Evolutionary conservation across 148 eudicot species (phyloP).

Genomic region (Heliosperma pusillum): DNA sequence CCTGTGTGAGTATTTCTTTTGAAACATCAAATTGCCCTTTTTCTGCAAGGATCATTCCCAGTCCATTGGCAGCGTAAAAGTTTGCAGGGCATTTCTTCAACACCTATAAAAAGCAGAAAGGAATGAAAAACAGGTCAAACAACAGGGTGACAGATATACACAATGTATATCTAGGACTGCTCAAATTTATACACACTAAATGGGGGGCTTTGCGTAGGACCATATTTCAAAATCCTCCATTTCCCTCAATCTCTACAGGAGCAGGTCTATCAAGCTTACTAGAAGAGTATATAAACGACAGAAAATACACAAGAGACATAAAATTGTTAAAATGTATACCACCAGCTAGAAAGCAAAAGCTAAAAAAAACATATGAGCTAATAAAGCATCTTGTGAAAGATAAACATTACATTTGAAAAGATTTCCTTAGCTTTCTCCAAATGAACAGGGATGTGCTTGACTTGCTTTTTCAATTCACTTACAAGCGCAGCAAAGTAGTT

Average conservation of each 20-base stretch:
- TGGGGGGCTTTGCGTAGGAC: not conserved
- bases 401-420: slow-evolving; percentile 59
- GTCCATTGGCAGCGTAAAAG: slow-evolving; percentile 94
- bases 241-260: not conserved
- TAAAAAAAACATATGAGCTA: not conserved
- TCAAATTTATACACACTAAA: not conserved
- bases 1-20: slow-evolving; percentile 87
- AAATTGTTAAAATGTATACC: no score
- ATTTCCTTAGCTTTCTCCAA: slow-evolving; percentile 93
- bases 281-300: not conserved
- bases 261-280: not conserved
- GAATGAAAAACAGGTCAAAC: not conserved
- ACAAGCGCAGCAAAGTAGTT: slow-evolving; percentile 96
- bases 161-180: not conserved
- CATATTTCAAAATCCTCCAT: not conserved
- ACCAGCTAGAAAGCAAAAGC: not conserved
- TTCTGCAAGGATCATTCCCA: slow-evolving; percentile 89
- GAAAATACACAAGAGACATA: not conserved
- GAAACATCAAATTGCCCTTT: slow-evolving; percentile 94
- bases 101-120: slow-evolving; percentile 44
- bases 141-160: not conserved
- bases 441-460: slow-evolving; percentile 91
- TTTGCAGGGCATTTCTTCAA: slow-evolving; percentile 61
- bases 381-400: slow-evolving; percentile 12
- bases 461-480: slow-evolving; percentile 74